Percentiles rank a stretch among this genome's conserved stretches.
Conservation (phyloP, 2,329 filamentous ascomycete genomes). For the Elsinoe perseae region DNA sequence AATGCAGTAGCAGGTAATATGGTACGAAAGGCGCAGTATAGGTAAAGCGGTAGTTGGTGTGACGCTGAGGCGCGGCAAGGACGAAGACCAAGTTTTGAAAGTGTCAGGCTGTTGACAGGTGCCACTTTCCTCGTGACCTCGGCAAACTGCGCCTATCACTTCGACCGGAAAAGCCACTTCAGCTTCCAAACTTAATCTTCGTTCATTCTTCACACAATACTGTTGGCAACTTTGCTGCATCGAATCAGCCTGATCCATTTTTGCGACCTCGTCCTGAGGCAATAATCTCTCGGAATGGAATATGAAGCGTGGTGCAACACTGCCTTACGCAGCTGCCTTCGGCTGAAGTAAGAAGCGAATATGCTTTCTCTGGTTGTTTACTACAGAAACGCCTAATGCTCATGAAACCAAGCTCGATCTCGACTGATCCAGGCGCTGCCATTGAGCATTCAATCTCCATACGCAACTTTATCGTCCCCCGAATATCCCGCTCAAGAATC, state of each 20-base stretch:
- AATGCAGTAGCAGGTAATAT: too few relatives aligned
- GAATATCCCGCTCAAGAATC: neutral
- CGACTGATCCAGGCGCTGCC: neutral
- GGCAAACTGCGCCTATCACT: neutral
- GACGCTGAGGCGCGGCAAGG: too few relatives aligned
- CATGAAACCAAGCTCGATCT: neutral
- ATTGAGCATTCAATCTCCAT: neutral
- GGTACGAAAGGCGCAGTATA: neutral
- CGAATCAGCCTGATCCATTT: too few relatives aligned
- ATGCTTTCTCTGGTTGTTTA: neutral
- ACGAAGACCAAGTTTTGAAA: neutral
- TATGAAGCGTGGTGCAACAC: neutral
- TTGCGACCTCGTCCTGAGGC: too few relatives aligned
- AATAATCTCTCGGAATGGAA: too few relatives aligned
- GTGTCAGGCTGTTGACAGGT: neutral
- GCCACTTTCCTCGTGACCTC: conserved; percentile 3
- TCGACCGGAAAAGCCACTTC: neutral
- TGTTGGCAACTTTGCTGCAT: too few relatives aligned
- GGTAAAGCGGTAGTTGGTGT: neutral
- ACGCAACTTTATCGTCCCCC: neutral
- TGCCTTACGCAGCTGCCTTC: neutral
- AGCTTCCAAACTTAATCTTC: conserved; percentile 1
- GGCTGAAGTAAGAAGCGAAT: neutral
- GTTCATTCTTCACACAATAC: neutral
- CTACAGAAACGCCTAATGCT: neutral